phyloP scores from a whole-genome alignment of 768 basidiomycete species.

The Melanogaster broomeanus region DNA sequence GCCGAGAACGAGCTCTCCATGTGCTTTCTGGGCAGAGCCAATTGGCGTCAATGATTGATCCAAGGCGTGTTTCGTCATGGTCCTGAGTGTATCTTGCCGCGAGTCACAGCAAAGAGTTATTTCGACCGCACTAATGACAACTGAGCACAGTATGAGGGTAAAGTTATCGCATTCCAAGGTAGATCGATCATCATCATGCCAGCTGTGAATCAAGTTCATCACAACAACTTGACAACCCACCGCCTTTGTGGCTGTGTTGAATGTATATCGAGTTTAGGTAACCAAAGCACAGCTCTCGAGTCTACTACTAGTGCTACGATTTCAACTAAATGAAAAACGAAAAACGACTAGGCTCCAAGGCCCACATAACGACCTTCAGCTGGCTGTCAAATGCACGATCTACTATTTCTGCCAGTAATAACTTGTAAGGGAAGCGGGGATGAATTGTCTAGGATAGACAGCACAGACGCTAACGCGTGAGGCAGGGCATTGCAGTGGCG shows the following conservation, averaged over 20 bases:
- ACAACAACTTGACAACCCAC: no score
- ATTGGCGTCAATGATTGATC: neutral
- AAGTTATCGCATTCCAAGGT: no score
- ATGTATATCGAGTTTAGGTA: neutral
- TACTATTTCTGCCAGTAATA: no score
- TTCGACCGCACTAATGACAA: neutral
- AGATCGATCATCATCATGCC: no score
- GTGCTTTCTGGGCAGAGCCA: neutral
- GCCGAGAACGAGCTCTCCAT: neutral
- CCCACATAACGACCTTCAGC: neutral
- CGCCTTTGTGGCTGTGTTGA: neutral
- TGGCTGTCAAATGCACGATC: no score
- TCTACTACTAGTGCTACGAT: no score
- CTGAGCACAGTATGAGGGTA: neutral
- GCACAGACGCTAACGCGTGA: neutral
- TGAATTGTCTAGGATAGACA: neutral
- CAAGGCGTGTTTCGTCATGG: neutral
- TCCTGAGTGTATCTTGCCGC: neutral
- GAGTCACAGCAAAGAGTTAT: neutral
- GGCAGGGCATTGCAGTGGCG: neutral
- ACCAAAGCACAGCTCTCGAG: neutral
- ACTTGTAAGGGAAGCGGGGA: no score
- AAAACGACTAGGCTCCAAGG: no score
- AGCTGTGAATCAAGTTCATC: no score
- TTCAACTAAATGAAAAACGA: no score